Evolutionary conservation across 306 rosid species (phyloP).

Genomic region (Trifolium subterraneum): DNA sequence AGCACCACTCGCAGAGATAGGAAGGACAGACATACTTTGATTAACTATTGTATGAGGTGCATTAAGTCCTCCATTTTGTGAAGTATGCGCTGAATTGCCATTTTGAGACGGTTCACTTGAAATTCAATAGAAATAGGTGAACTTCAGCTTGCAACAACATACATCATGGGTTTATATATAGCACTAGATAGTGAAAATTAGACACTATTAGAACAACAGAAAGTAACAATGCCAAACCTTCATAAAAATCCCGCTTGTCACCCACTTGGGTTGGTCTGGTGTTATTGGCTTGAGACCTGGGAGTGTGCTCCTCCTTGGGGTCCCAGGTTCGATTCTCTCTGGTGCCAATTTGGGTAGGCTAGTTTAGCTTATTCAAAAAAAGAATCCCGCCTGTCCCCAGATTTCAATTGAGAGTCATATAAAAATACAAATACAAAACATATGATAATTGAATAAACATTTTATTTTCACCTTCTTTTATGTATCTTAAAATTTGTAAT

Average conservation of each 20-base stretch:
- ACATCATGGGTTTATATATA: constrained; percentile 28
- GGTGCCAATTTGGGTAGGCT: no score
- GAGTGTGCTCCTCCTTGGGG: no score
- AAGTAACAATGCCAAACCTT: constrained; percentile 63
- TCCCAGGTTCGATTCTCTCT: no score
- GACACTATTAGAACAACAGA: constrained; percentile 39
- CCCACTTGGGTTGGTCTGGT: no score
- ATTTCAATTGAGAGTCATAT: constrained; percentile 85
- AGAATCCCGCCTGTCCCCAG: constrained; percentile 83
- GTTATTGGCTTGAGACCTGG: no score
- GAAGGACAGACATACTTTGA: constrained; percentile 67
- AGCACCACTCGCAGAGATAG: constrained; percentile 75
- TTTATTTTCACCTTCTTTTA: not conserved
- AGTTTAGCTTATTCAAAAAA: no score
- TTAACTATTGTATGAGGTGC: constrained; percentile 67
- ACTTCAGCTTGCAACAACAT: constrained; percentile 13
- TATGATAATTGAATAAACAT: constrained; percentile 5
- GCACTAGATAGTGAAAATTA: constrained; percentile 19
- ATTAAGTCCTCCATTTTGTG: constrained; percentile 84
- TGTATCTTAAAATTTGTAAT: not conserved
- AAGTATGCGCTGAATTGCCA: constrained; percentile 68
- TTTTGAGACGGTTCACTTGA: constrained; percentile 85
- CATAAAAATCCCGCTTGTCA: constrained; percentile 81
- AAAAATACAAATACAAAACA: constrained; percentile 14
- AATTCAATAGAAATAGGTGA: constrained; percentile 29